A percentile compares a stretch with the other conserved stretches of the same genome.
Evolutionary conservation across 2,329 filamentous ascomycete species (phyloP).

Genomic region (Exophiala dermatitidis): DNA sequence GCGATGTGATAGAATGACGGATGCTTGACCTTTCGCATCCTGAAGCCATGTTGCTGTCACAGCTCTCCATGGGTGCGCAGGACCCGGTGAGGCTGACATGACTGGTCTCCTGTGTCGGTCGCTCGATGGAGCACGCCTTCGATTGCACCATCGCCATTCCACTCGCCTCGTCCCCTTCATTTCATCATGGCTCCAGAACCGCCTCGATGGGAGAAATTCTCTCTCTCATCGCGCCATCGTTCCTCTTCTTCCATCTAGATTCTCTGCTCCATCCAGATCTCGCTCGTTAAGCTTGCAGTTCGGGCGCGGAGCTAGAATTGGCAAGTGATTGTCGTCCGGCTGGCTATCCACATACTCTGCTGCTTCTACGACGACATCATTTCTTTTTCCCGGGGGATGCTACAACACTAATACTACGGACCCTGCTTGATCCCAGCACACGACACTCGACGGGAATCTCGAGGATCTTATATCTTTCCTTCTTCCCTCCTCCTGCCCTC

Average conservation of each 20-base stretch:
- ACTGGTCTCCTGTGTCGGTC: background rate
- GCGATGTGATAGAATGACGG: too few relatives aligned
- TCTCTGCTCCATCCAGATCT: slow-evolving; percentile 6
- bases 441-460: background rate
- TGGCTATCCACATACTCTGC: background rate
- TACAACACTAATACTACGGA: background rate
- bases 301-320: background rate
- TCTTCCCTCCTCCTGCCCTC: background rate
- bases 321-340: background rate
- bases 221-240: background rate
- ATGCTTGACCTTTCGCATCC: background rate
- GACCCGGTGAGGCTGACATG: too few relatives aligned
- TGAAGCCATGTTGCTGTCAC: background rate
- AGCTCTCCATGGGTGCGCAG: too few relatives aligned
- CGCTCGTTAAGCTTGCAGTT: slow-evolving; percentile 1
- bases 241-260: background rate
- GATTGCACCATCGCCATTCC: slow-evolving; percentile 31
- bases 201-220: background rate
- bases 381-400: background rate
- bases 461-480: background rate
- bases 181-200: slow-evolving; percentile 3
- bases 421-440: background rate
- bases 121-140: slow-evolving; percentile 8
- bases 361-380: background rate
- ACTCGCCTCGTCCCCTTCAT: slow-evolving; percentile 6